Evolutionary conservation across 495 filamentous ascomycete genomes (phyloP), one percentile per base, ranked within the genome.

Genomic region (Articulospora tetracladia): DNA sequence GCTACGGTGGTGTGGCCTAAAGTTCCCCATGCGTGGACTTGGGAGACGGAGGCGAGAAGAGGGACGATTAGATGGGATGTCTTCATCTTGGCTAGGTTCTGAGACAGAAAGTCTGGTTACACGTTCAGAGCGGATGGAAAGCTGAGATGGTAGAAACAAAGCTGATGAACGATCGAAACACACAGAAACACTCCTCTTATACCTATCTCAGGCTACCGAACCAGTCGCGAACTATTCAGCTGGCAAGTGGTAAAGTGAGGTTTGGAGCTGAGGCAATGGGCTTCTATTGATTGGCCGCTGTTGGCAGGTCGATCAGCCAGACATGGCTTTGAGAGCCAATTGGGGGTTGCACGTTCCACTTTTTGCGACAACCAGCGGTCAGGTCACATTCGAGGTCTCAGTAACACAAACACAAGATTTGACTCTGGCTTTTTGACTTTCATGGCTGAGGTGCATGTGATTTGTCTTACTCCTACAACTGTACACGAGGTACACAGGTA

Each of bases 1-100:
- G 78, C 79, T 47, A 82, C 69, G 1, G 85, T 84, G 55, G 83
- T 76, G 60, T 88, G 85, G 55, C 85, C 85, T 46, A 88, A 62
- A 3, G 64, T 63, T 26, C 83, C 83, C 83, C 83, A 86, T 27
- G 80, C 82, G 19, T 7, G 57, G 60, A 19, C 30, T 19, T 27
- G 27, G 59, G 2, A 26, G 20, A 28, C 26, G 22, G 53, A 28
- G 19, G 50, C 19, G 39, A 60, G 24, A 39, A 13, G 13, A 15
- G 58, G 32, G 12, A 30, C 2, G 55, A 32, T 10, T 25, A 25
- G 22, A 53, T 30, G 39, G 13, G 25, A 32, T 30, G 59, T 25
- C 27, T 60, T 64, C 57, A 64, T 64, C 23, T 19, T 58, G 53
- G n/a, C n/a, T n/a, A n/a, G n/a, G n/a, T n/a, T n/a, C n/a, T n/a